phyloP scores from a whole-genome alignment of 257 asterid genomes.

The Scutellaria minor region DNA sequence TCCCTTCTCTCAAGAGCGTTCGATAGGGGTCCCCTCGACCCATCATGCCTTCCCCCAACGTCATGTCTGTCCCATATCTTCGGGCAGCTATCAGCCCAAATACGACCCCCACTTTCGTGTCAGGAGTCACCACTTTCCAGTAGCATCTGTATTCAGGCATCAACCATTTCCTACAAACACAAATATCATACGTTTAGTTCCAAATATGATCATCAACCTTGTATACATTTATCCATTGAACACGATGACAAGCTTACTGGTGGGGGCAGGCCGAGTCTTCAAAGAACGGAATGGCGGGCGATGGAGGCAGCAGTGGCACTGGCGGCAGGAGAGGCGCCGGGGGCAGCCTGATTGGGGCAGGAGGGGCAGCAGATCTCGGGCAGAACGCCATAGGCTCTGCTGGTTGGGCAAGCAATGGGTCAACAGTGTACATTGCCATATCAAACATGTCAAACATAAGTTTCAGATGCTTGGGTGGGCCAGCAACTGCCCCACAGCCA shows the following conservation, averaged over 20 bases:
- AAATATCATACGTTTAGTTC: neutral
- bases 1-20: constrained; percentile 87
- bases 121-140: constrained; percentile 80
- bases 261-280: constrained; percentile 83
- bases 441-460: constrained; percentile 67
- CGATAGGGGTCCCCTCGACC: constrained; percentile 89
- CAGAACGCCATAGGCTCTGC: constrained; percentile 70
- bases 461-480: constrained; percentile 53
- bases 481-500: constrained; percentile 67
- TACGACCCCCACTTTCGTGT: constrained; percentile 64
- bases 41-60: constrained; percentile 56
- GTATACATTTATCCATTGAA: neutral
- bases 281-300: constrained; percentile 52
- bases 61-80: constrained; percentile 75
- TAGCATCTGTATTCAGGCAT: constrained; percentile 80
- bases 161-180: constrained; percentile 66
- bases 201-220: neutral
- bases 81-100: constrained; percentile 76
- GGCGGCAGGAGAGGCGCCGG: constrained; percentile 40
- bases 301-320: constrained; percentile 46
- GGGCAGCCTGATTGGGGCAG: constrained; percentile 41
- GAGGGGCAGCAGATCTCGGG: constrained; percentile 44
- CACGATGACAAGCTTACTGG: constrained; percentile 56
- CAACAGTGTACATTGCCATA: constrained; percentile 71
- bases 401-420: constrained; percentile 83